Base-by-base conservation (phyloP, 164 flowering plant species). In the Dillenia turbinata region DNA sequence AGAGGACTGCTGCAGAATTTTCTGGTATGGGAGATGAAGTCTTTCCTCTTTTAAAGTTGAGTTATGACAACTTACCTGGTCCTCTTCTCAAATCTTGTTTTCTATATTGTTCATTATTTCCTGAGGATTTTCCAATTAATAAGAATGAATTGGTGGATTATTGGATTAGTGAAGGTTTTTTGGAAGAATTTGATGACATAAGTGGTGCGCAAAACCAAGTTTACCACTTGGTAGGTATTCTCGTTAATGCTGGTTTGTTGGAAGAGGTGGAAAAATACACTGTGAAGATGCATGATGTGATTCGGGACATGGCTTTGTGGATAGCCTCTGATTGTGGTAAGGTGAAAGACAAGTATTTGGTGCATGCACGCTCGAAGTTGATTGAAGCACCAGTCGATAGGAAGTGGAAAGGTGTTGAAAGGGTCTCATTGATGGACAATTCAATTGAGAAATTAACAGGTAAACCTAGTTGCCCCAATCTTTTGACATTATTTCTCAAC, bases 401-500 rank as follows among this genome's bases (percentile, higher is more conserved):
- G 24, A 60, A 44, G 44, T 69, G 73, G 73, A 14, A 45, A 9
- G 33, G 44, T 11, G 61, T 60, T 8, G 68, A 64, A 10, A 65
- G 65, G 40, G 55, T 69, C 3, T 65, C 60, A 12, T 26, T 65
- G 22, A 49, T 70, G 65, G 52, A 44, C 7, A 70, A 65, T 17
- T 17, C 46, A 16, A 14, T 55, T 9, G 40, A 52, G 12, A n/a
- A 49, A 22, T n/a, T 66, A 8, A n/a, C 12, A 1, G 59, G 15
- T 9, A 16, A 6, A 5, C 70, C 74, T 10, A 12, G 26, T n/a
- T 66, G 74, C 70, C 62, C 74, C 3, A 66, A 66, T 57, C 49
- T 71, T 12, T 8, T 12, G 14, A 66, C 74, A 16, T 53, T 66
- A 59, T n/a, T 71, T 49, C 66, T 71, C 26, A 52, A 13, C 14